Evolutionary conservation across 139 green algal genomes (phyloP), one percentile per base, ranked within the genome.

Genomic region (Haematococcus sp.): DNA sequence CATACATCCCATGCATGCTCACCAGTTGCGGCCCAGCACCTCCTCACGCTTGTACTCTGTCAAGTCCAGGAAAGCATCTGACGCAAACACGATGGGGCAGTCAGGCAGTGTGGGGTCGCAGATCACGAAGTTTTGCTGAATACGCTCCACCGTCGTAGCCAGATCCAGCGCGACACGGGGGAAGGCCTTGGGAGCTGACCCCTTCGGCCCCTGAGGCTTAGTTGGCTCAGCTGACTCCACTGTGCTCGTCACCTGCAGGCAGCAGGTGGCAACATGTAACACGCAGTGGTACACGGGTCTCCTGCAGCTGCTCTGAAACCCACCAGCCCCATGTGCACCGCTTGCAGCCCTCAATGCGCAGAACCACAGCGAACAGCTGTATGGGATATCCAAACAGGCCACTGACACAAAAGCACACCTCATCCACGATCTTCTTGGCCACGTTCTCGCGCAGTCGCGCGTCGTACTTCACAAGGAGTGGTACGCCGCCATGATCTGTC

Each of bases 111-210:
- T 94, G 68, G 96, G 95, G 83, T 99, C 94, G 32, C 81, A 89
- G 75, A 99, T 98, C 46, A 94, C 85, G 79, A 98, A 99, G 76
- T 97, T 98, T 77, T 98, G 93, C 87, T 99, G 92, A 67, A 99
- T 97, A 70, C 95, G 92, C 84, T 99, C 95, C 70, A 99, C 90
- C 1, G 95, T 98, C 52, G 95, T 98, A 19, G 95, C 95, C 78
- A 99, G 84, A 75, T 99, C 95, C 34, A 99, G 77, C 1, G 91
- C 94, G 28, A 94, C 89, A 63, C 93, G 88, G 0, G 90, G 91
- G 54, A 97, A 96, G 15, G 83, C 59, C 73, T 92, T 94, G 16
- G 89, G 81, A 2, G 84, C 83, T 3, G 70, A 69, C 16, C 69
- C 74, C 60, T 79, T 71, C 22, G 68, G 25, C 4, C 44, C 69